A percentile compares a stretch with the other conserved stretches of the same genome.
phyloP scores from a whole-genome alignment of 1,284 basidiomycete genomes.

The Ganoderma lucidum region DNA sequence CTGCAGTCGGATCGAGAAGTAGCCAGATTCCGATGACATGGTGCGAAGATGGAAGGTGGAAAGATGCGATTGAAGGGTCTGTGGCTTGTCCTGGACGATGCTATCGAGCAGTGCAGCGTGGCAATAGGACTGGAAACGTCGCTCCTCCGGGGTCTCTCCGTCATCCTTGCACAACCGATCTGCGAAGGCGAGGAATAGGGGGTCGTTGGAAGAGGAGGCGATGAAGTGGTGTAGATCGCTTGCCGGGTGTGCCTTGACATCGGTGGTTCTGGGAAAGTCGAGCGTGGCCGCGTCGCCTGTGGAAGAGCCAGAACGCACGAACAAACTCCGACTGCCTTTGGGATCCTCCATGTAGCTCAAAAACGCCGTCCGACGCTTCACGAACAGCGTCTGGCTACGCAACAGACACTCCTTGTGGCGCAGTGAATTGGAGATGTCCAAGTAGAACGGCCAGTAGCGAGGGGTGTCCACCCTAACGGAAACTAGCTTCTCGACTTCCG shows the following conservation, averaged over 20 bases:
- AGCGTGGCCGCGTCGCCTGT: conserved; percentile 79
- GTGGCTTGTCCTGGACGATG: conserved; percentile 88
- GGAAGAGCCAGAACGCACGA: conserved; percentile 80
- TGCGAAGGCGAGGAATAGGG: conserved; percentile 78
- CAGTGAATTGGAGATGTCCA: conserved; percentile 75
- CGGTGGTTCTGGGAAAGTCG: conserved; percentile 81
- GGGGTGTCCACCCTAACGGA: conserved; percentile 90
- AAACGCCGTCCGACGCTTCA: conserved; percentile 93
- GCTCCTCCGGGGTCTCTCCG: conserved; percentile 62
- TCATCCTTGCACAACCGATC: conserved; percentile 74
- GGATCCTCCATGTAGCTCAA: conserved; percentile 94
- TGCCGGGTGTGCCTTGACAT: conserved; percentile 69
- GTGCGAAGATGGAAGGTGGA: conserved; percentile 72
- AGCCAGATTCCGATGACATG: conserved; percentile 61
- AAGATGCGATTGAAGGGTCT: conserved; percentile 78
- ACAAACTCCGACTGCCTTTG: conserved; percentile 89
- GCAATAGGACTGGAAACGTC: conserved; percentile 75
- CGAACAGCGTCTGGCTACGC: conserved; percentile 83
- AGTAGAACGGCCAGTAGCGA: conserved; percentile 92
- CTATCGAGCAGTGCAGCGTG: conserved; percentile 87
- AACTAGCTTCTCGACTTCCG: conserved; percentile 81
- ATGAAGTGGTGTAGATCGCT: conserved; percentile 85
- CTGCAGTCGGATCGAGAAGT: conserved; percentile 71
- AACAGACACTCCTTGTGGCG: conserved; percentile 78
- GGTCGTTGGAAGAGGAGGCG: conserved; percentile 83